Evolutionary conservation across 805 yeast species (phyloP), one percentile per base, ranked within the genome.

Genomic region (Alloascoidea hylecoeti): DNA sequence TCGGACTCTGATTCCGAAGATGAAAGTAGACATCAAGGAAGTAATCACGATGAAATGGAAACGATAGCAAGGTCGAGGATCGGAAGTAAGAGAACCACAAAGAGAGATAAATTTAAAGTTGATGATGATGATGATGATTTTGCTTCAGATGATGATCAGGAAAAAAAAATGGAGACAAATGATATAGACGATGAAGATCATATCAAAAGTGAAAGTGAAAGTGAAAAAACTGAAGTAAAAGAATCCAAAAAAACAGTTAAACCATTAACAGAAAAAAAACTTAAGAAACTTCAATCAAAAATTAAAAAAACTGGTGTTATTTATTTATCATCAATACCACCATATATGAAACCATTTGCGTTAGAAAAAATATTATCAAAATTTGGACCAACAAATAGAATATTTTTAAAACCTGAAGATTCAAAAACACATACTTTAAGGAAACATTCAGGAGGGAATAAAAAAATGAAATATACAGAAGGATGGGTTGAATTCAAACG

Each of bases 281-380:
- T 51, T 37, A 50, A 55, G 35, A 49, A 58, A 41, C 45, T 55
- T 16, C 57, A 58, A 18, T 60, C 60, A 35, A 68, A 71, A 45
- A 59, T 77, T 32, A 74, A 77, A 40, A 76, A 71, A 48, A 78
- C 95, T 0, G 98, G 98, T 3, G 96, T 92, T 2, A 78, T 94
- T n/a, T 92, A 92, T 48, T 57, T 92, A 2, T 86, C 96, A 0
- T 71, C 78, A 37, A 72, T 92, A 5, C 98, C 98, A 0, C 98
- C 98, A 17, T 92, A 81, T 53, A 92, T 92, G 98, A 88, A 88
- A 53, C 97, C 98, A 1, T 73, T 79, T 2, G 92, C 86, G 53
- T 64, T 92, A 58, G 69, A 94, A 49, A 92, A 86, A 38, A 70
- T 92, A 9, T 61, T 92, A 23, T 57, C 76, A 3, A 64, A 84